Conservation (phyloP, 2,329 filamentous ascomycete genomes). For the Fusarium tupiense region DNA sequence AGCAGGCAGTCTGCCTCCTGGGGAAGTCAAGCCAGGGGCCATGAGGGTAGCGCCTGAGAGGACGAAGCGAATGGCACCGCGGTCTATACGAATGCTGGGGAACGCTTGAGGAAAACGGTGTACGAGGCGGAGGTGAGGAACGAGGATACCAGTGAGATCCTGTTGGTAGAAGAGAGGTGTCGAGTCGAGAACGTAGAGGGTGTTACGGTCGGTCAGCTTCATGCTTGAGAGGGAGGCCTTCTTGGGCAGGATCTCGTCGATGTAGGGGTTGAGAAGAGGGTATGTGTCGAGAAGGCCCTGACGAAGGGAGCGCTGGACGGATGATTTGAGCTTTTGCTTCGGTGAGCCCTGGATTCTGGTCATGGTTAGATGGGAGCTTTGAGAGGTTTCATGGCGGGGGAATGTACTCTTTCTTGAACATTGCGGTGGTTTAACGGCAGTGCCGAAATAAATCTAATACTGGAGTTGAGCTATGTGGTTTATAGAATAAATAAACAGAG, state of each 20-base stretch:
- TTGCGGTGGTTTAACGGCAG: constrained; percentile 55
- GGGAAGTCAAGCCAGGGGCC: constrained; percentile 89
- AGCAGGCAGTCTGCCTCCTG: constrained; percentile 81
- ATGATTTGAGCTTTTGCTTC: constrained; percentile 98
- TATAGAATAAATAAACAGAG: background rate
- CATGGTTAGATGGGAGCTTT: constrained; percentile 30
- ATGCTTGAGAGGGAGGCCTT: constrained; percentile 90
- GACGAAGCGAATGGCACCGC: constrained; percentile 96
- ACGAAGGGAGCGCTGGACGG: constrained; percentile 87
- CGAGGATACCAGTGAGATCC: constrained; percentile 74
- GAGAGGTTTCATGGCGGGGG: background rate
- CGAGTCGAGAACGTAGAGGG: constrained; percentile 83
- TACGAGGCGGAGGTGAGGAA: constrained; percentile 89
- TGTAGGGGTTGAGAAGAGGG: constrained; percentile 84
- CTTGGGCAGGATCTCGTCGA: constrained; percentile 95
- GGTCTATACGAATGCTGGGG: constrained; percentile 87
- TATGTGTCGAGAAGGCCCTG: constrained; percentile 84
- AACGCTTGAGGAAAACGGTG: constrained; percentile 90
- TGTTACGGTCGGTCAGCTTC: constrained; percentile 91
- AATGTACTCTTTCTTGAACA: constrained; percentile 94
- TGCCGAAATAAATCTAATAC: background rate
- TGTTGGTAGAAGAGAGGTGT: constrained; percentile 93
- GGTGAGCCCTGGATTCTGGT: constrained; percentile 72
- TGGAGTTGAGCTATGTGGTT: background rate
- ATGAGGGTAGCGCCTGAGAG: constrained; percentile 93